Conservation (phyloP, 2,329 filamentous ascomycete species). For the Fusarium subtropicale region DNA sequence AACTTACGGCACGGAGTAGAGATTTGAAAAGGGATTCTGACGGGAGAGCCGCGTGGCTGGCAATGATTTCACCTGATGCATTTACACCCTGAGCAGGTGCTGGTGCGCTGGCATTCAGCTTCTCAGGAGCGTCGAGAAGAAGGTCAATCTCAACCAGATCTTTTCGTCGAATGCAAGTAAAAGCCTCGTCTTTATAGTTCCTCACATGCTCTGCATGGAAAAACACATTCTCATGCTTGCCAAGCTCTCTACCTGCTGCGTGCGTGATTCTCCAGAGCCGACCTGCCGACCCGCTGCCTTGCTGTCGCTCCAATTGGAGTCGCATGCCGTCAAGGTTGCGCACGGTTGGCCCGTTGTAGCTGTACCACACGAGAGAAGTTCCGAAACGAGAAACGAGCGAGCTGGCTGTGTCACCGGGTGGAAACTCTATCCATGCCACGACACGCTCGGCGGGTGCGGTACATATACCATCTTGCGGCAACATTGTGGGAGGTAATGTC, state of each 20-base stretch:
- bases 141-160: conserved; percentile 80
- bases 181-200: conserved; percentile 84
- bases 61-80: conserved; percentile 25
- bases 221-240: conserved; percentile 88
- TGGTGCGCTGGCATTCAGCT: conserved; percentile 44
- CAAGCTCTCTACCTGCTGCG: conserved; percentile 83
- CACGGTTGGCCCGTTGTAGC: conserved; percentile 58
- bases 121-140: conserved; percentile 52
- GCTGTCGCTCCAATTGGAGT: conserved; percentile 75
- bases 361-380: conserved; percentile 51
- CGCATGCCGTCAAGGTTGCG: conserved; percentile 67
- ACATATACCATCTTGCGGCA: conserved; percentile 83
- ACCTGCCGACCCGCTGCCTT: conserved; percentile 55
- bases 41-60: conserved; percentile 31
- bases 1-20: conserved; percentile 60
- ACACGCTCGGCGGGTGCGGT: conserved; percentile 76
- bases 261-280: conserved; percentile 78
- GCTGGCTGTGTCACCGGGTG: conserved; percentile 56
- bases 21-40: conserved; percentile 60
- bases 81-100: conserved; percentile 32
- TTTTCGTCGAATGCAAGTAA: conserved; percentile 79
- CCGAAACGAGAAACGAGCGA: conserved; percentile 51
- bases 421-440: conserved; percentile 76
- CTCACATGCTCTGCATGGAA: conserved; percentile 81
- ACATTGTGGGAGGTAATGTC: conserved; percentile 82